Evolutionary conservation across 2,329 filamentous ascomycete species (phyloP).

Genomic region (Alternaria arbusti): DNA sequence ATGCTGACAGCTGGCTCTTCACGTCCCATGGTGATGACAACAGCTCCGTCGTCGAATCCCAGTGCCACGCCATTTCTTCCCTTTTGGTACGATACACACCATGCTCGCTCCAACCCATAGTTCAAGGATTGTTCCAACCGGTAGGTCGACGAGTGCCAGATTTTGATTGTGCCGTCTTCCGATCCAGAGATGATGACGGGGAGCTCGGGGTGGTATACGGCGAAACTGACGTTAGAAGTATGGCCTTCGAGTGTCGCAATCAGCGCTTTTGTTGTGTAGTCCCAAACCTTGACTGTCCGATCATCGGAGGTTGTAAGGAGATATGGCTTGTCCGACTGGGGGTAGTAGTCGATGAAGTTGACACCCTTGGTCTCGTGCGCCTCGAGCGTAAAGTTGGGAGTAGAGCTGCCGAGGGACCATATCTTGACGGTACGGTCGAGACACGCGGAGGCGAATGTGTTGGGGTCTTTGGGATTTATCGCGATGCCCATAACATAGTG

Average conservation of each 20-base stretch:
- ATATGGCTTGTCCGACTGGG: constrained; percentile 75
- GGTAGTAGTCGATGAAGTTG: constrained; percentile 92
- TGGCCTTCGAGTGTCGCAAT: constrained; percentile 97
- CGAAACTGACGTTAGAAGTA: constrained; percentile 97
- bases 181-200: constrained; percentile 98
- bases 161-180: constrained; percentile 95
- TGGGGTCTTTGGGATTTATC: constrained; percentile 86
- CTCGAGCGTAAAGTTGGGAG: constrained; percentile 94
- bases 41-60: constrained; percentile 95
- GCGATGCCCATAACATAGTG: constrained; percentile 97
- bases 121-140: constrained; percentile 93
- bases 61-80: constrained; percentile 94
- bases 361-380: constrained; percentile 97
- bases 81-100: constrained; percentile 96
- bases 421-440: constrained; percentile 97
- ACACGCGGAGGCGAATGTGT: constrained; percentile 91
- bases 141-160: constrained; percentile 99
- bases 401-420: constrained; percentile 93
- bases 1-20: constrained; percentile 98
- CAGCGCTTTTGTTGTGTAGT: constrained; percentile 97
- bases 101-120: constrained; percentile 94
- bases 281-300: constrained; percentile 96
- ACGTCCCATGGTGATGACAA: constrained; percentile 96
- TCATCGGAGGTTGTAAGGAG: constrained; percentile 97
- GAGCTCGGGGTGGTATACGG: constrained; percentile 95